These are phyloP conservation scores for Exophiala sp. DNA, from an alignment of 2,329 filamentous ascomycete genomes.

Conservation along the genomic window DNA sequence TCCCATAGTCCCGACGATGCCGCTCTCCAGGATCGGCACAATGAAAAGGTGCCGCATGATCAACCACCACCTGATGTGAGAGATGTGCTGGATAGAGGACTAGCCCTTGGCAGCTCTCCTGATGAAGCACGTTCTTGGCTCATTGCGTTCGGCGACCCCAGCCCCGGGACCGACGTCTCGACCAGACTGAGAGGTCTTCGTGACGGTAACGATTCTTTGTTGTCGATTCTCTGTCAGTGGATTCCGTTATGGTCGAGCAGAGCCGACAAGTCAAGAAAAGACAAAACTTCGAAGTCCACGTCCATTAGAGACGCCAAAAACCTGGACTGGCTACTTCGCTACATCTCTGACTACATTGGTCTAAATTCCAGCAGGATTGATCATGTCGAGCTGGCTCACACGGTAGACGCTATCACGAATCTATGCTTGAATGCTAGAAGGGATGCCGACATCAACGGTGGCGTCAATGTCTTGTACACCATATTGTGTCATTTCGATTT, in stretches of 20 bases:
- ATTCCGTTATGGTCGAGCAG: conserved; percentile 20
- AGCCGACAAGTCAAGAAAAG: conserved; percentile 17
- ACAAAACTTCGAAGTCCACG: conserved; percentile 17
- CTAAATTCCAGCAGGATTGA: conserved; percentile 18
- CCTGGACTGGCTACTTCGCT: conserved; percentile 25
- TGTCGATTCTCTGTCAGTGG: conserved; percentile 20
- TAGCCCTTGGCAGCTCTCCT: conserved; percentile 8
- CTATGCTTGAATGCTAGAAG: conserved; percentile 23
- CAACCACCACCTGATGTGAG: conserved; percentile 1
- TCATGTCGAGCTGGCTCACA: conserved; percentile 12
- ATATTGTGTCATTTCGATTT: conserved; percentile 19
- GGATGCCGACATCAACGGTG: conserved; percentile 21
- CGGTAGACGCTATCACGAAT: conserved; percentile 13
- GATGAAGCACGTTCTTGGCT: conserved; percentile 25
- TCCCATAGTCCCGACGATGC: conserved; percentile 9
- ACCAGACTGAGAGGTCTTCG: conserved; percentile 14
- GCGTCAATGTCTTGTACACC: conserved; percentile 20
- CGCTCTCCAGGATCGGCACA: conserved; percentile 3
- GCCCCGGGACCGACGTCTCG: conserved; percentile 25
- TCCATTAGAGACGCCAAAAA: conserved; percentile 18
- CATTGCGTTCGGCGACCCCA: conserved; percentile 18
- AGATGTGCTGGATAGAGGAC: conserved; percentile 14
- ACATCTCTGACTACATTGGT: conserved; percentile 21
- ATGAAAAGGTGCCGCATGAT: conserved; percentile 8
- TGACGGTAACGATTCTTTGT: conserved; percentile 9